Conservation (phyloP, 768 basidiomycete species). For the Pulveroboletus ravenelii region DNA sequence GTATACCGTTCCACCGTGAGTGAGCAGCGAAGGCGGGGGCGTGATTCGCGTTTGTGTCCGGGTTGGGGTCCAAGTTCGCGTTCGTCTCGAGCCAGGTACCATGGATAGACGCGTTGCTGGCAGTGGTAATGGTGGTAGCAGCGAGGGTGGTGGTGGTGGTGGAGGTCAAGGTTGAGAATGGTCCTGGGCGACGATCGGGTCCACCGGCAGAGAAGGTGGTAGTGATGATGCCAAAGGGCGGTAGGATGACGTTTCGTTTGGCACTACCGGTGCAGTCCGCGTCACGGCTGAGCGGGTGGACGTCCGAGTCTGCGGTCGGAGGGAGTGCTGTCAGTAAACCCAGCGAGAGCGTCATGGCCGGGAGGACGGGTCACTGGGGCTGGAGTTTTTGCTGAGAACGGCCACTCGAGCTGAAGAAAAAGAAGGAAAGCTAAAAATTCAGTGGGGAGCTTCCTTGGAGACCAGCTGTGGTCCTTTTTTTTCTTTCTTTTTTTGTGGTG, state of each 20-base stretch:
- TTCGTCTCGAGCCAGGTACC: no score
- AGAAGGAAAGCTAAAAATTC: not conserved
- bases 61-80: no score
- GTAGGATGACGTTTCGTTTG: not conserved
- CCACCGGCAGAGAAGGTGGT: no score
- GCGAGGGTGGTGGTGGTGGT: not conserved
- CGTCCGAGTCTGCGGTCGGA: not conserved
- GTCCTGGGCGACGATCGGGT: no score
- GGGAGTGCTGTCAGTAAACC: constrained; percentile 1
- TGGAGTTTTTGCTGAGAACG: no score
- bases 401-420: no score
- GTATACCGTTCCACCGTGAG: constrained; percentile 15
- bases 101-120: not conserved
- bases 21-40: not conserved
- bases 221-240: not conserved
- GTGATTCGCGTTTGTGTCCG: not conserved
- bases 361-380: no score
- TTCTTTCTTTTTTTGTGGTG: not conserved
- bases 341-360: constrained; percentile 8
- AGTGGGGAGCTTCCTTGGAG: not conserved
- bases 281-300: not conserved
- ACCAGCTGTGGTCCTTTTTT: not conserved
- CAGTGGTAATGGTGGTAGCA: not conserved
- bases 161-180: no score
- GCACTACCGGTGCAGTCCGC: not conserved